Conservation (phyloP, 2,329 filamentous ascomycete genomes). For the Aspergillus cejpii region DNA sequence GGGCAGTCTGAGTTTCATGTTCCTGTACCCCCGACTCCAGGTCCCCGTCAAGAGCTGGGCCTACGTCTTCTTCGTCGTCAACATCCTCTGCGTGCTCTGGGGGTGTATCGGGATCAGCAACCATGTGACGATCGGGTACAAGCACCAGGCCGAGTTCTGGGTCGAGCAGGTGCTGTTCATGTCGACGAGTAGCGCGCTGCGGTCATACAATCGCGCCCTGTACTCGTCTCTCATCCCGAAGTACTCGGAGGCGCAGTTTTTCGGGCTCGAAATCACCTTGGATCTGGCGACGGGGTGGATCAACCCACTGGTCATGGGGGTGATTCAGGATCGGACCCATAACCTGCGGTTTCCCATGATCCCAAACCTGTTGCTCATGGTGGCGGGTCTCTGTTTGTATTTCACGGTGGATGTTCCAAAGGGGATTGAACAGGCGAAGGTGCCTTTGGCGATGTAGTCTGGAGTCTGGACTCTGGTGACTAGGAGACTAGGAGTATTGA, state of each 20-base stretch:
- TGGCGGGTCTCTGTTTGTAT: constrained; percentile 7
- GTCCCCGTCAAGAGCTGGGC: constrained; percentile 8
- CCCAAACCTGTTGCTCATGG: constrained; percentile 11
- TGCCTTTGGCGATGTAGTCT: background rate
- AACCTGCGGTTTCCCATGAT: constrained; percentile 13
- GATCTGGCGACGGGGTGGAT: constrained; percentile 13
- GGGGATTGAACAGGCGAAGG: constrained; percentile 12
- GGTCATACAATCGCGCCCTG: constrained; percentile 9
- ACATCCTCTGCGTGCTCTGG: constrained; percentile 10
- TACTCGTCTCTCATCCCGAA: constrained; percentile 10
- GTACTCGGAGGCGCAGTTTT: constrained; percentile 11
- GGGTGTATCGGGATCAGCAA: constrained; percentile 12
- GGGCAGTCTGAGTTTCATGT: constrained; percentile 15
- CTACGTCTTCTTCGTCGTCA: constrained; percentile 6
- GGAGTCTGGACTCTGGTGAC: too few relatives aligned
- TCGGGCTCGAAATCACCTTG: constrained; percentile 10
- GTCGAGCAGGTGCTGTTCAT: constrained; percentile 12
- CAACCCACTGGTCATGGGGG: constrained; percentile 10
- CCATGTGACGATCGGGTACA: constrained; percentile 10
- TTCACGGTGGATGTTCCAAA: constrained; percentile 9
- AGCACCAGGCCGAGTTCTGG: constrained; percentile 12
- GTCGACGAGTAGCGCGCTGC: constrained; percentile 10
- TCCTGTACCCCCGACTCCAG: constrained; percentile 9
- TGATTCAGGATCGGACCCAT: constrained; percentile 11
- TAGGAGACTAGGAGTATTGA: too few relatives aligned